Evolutionary conservation across 495 filamentous ascomycete genomes (phyloP).

Genomic region (Cercophora scortea): DNA sequence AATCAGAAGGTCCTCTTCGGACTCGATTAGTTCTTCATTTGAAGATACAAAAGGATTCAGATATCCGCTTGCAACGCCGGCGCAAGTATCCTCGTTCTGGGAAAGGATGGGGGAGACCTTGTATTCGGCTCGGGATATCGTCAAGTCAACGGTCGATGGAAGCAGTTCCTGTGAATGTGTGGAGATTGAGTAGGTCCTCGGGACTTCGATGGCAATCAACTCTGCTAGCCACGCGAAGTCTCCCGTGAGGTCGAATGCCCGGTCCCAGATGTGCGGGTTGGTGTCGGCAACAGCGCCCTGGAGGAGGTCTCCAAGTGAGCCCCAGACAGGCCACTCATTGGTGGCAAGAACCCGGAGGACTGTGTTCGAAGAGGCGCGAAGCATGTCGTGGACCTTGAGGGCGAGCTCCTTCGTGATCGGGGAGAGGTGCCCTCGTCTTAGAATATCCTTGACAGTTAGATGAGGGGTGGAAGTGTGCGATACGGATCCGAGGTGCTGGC

Average conservation of each 20-base stretch:
- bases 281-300: conserved; percentile 37
- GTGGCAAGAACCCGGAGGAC: conserved; percentile 40
- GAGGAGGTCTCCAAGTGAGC: conserved; percentile 38
- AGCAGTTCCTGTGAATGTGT: conserved; percentile 38
- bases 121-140: conserved; percentile 40
- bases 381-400: conserved; percentile 30
- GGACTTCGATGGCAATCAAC: conserved; percentile 38
- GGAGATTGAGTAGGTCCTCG: conserved; percentile 43
- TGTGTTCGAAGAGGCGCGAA: conserved; percentile 39
- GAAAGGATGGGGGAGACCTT: conserved; percentile 34
- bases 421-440: conserved; percentile 38
- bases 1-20: conserved; percentile 34
- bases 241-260: conserved; percentile 31
- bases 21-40: conserved; percentile 22
- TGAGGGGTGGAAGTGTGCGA: conserved; percentile 17
- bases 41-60: conserved; percentile 35
- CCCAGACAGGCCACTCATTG: conserved; percentile 40
- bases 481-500: conserved; percentile 35
- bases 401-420: conserved; percentile 43
- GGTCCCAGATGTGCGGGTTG: conserved; percentile 38
- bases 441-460: conserved; percentile 39
- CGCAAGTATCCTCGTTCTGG: conserved; percentile 23
- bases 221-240: conserved; percentile 39
- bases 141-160: conserved; percentile 39
- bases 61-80: conserved; percentile 42